Evolutionary conservation across 2,329 filamentous ascomycete genomes (phyloP).

Genomic region (Diaporthe caulivora): DNA sequence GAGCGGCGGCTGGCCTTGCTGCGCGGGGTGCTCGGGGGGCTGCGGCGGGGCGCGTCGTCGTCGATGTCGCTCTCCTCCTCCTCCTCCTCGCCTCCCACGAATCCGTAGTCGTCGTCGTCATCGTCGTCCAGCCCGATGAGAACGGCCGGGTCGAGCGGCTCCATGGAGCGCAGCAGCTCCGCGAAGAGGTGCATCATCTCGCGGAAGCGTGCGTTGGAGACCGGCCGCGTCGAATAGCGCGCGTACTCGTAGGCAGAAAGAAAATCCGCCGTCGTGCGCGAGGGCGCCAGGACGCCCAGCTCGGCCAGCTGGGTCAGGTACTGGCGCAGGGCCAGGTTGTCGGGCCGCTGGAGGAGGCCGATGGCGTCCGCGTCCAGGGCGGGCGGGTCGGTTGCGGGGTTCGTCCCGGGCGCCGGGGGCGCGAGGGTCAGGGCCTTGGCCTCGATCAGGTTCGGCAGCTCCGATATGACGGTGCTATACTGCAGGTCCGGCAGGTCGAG

Average conservation of each 20-base stretch:
- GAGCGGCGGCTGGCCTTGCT: constrained; percentile 37
- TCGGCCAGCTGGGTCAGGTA: constrained; percentile 80
- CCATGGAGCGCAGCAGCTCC: constrained; percentile 82
- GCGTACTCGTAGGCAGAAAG: constrained; percentile 84
- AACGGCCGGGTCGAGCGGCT: constrained; percentile 67
- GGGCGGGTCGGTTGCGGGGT: constrained; percentile 48
- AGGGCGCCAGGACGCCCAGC: constrained; percentile 70
- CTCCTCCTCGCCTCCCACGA: constrained; percentile 43
- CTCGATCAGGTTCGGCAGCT: constrained; percentile 91
- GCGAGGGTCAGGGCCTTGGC: constrained; percentile 91
- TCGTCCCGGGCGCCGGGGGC: constrained; percentile 63
- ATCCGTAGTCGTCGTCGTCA: not conserved
- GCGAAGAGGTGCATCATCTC: constrained; percentile 88
- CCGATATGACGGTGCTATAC: constrained; percentile 83
- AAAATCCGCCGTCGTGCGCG: constrained; percentile 69
- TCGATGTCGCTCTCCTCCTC: constrained; percentile 57
- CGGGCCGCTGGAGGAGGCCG: constrained; percentile 76
- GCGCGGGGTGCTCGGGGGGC: constrained; percentile 56
- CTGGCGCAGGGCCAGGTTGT: constrained; percentile 80
- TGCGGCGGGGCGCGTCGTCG: constrained; percentile 58
- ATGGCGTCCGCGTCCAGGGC: constrained; percentile 76
- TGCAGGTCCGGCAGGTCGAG: constrained; percentile 83
- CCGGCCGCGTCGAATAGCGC: constrained; percentile 79
- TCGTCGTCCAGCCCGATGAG: constrained; percentile 52
- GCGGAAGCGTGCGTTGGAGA: constrained; percentile 80